Evolutionary conservation across 2,329 filamentous ascomycete species (phyloP), one percentile per base, ranked within the genome.

Genomic region (Dendryphion nanum): DNA sequence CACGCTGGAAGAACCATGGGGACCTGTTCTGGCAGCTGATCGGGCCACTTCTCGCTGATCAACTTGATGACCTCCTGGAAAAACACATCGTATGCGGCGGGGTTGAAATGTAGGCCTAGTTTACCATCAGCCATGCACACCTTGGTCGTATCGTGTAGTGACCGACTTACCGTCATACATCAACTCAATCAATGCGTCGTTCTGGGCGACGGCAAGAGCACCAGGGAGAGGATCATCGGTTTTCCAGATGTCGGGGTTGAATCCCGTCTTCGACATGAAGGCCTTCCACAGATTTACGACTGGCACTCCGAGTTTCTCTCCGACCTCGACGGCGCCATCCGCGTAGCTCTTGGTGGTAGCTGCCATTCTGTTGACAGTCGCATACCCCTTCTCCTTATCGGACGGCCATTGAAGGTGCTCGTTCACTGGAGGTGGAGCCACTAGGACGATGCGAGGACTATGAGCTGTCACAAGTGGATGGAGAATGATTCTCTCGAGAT

Each of bases 401-500:
- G 54, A 45, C 71, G 73, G 7, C 77, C 77, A 43, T 69, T 79
- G 67, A 43, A 82, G 78, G 61, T 88, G 82, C 67, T 94, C 84
- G 53, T 95, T 85, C 35, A 94, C 67, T 0, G 89, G 89, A 1
- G 90, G 87, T 18, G 91, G 89, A 0, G 88, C 85, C 33, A 96
- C 75, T 5, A 97, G 71, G 30, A 96, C 73, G 38, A 89, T 83
- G 36, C 78, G 81, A 18, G 86, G 82, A 23, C 77, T 74, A 56
- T 96, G 89, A 5, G 79, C 82, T 40, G 67, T 66, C 42, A 95
- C 76, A 40, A 72, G 70, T 6, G 84, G 79, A 63, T 96, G 87
- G 3, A 73, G 80, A 54, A 94, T 69, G 51, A 97, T 88, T 18
- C 71, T 72, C 47, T 66, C 74, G 33, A 95, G 68, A 57, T 95